phyloP scores from a whole-genome alignment of 495 filamentous ascomycete genomes.

The Penicillium canescens region DNA sequence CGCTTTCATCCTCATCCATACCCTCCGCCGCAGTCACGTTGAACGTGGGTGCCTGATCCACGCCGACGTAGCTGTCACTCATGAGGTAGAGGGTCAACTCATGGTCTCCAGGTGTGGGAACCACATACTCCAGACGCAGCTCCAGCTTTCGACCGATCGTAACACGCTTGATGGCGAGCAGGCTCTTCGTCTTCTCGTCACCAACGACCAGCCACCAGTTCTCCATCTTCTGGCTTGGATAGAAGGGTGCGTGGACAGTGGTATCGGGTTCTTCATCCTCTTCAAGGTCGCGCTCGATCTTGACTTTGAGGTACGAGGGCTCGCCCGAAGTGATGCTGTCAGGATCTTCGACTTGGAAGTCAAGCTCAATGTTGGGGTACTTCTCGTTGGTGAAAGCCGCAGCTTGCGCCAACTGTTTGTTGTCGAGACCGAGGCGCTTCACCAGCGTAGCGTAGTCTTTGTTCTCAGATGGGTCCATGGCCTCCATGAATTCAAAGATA shows the following conservation, averaged over 20 bases:
- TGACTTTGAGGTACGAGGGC: slow-evolving; percentile 81
- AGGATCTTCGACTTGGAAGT: slow-evolving; percentile 80
- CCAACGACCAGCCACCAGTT: slow-evolving; percentile 97
- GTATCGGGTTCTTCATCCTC: slow-evolving; percentile 75
- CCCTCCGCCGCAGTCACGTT: slow-evolving; percentile 83
- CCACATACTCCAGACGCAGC: slow-evolving; percentile 80
- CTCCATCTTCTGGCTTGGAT: slow-evolving; percentile 89
- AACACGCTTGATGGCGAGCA: slow-evolving; percentile 92
- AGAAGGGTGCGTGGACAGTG: slow-evolving; percentile 94
- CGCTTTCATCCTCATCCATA: slow-evolving; percentile 91
- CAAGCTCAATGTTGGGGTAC: slow-evolving; percentile 90
- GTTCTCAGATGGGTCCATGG: slow-evolving; percentile 94
- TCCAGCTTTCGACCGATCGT: slow-evolving; percentile 79
- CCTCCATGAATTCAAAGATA: slow-evolving; percentile 97
- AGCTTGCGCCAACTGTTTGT: slow-evolving; percentile 81
- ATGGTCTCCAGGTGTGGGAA: slow-evolving; percentile 81
- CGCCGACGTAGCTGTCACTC: slow-evolving; percentile 96
- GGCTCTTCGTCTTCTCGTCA: slow-evolving; percentile 76
- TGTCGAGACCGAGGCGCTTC: slow-evolving; percentile 73
- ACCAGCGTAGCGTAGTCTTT: slow-evolving; percentile 72
- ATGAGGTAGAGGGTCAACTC: slow-evolving; percentile 91
- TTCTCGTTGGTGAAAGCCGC: slow-evolving; percentile 95
- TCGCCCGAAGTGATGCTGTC: slow-evolving; percentile 77
- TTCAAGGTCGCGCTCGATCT: slow-evolving; percentile 81
- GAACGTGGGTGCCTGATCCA: slow-evolving; percentile 94